Percentiles rank a stretch among this genome's conserved stretches.
phyloP scores from a whole-genome alignment of 169 alveolate genomes.

The Plasmodium relictum region DNA sequence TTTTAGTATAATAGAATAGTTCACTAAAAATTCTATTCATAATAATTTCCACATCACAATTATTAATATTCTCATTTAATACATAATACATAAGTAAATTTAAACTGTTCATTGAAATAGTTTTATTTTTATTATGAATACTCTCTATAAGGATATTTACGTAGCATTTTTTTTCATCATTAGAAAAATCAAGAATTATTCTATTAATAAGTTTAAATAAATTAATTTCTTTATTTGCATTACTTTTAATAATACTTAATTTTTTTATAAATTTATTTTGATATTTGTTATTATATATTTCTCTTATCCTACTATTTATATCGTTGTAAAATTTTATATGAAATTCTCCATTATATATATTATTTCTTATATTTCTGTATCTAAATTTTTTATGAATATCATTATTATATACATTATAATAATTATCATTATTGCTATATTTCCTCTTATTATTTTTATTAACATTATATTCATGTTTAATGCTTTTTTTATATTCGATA shows the following conservation, averaged over 20 bases:
- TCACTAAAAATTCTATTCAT: constrained; percentile 65
- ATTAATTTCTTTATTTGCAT: constrained; percentile 12
- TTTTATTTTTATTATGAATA: constrained; percentile 60
- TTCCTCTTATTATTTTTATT: neutral
- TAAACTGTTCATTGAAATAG: constrained; percentile 39
- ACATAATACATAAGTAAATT: constrained; percentile 49
- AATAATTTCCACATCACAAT: constrained; percentile 10
- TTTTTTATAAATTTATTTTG: constrained; percentile 42
- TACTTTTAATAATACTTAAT: neutral
- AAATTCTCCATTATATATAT: constrained; percentile 38
- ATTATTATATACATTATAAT: neutral
- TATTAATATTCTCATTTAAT: constrained; percentile 10
- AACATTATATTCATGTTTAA: neutral
- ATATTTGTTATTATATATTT: constrained; percentile 31
- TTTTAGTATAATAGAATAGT: constrained; percentile 43
- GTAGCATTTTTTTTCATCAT: constrained; percentile 36
- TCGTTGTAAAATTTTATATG: constrained; percentile 15
- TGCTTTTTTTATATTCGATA: neutral
- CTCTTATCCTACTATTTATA: constrained; percentile 7
- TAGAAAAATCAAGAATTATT: constrained; percentile 25
- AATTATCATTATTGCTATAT: neutral
- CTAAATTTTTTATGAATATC: neutral
- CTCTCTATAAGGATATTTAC: constrained; percentile 43
- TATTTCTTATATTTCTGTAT: constrained; percentile 28
- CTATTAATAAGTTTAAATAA: constrained; percentile 21